phyloP scores from a whole-genome alignment of 164 flowering plant genomes.

The Taxillus chinensis region DNA sequence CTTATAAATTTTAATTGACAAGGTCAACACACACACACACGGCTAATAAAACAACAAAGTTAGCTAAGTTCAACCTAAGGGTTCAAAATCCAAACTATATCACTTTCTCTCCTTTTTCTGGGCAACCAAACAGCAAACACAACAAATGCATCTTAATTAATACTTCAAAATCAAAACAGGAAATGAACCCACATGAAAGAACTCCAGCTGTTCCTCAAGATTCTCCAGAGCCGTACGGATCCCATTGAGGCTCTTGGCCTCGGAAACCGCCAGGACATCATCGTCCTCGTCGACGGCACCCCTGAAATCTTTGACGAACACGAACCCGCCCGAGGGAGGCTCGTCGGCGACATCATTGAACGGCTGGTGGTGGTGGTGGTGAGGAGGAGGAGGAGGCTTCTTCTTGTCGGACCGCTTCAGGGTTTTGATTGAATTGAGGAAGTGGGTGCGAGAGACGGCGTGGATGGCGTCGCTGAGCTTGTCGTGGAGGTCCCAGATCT shows the following conservation, averaged over 20 bases:
- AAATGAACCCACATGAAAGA: constrained; percentile 54
- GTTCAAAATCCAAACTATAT: constrained; percentile 42
- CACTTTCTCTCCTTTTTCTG: not conserved
- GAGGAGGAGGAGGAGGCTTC: not conserved
- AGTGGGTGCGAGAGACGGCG: constrained; percentile 64
- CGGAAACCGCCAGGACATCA: constrained; percentile 36
- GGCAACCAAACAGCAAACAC: not conserved
- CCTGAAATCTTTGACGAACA: constrained; percentile 54
- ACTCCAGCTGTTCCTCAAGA: constrained; percentile 87
- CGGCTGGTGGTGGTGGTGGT: constrained; percentile 14
- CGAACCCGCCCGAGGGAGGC: constrained; percentile 47
- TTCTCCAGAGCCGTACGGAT: constrained; percentile 85
- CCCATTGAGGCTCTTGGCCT: constrained; percentile 76
- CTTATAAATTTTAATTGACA: too few relatives aligned
- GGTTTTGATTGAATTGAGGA: constrained; percentile 50
- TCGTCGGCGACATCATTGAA: constrained; percentile 12
- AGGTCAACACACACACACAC: too few relatives aligned
- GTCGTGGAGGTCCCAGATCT: constrained; percentile 90
- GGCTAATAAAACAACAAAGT: too few relatives aligned
- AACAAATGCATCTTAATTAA: too few relatives aligned
- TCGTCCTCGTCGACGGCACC: constrained; percentile 19
- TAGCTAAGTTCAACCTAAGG: not conserved
- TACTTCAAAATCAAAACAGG: not conserved
- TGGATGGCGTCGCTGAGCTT: constrained; percentile 94
- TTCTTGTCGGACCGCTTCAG: not conserved